phyloP scores from a whole-genome alignment of 1,284 basidiomycete genomes.

The Pascua sp. region DNA sequence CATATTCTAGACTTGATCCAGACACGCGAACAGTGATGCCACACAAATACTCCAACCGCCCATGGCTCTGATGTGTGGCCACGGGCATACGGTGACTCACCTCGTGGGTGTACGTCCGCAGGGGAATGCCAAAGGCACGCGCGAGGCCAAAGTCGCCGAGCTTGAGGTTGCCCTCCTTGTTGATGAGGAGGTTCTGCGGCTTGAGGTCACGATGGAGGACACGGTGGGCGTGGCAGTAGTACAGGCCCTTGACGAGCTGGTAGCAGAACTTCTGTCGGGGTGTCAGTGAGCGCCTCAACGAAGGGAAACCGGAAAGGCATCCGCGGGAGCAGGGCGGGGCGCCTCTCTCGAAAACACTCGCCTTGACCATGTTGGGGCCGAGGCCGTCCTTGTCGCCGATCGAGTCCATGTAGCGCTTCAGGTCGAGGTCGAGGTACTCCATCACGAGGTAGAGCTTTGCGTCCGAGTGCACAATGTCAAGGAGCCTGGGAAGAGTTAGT shows the following conservation, averaged over 20 bases:
- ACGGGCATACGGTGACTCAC: conserved; percentile 50
- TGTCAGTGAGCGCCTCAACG: not conserved
- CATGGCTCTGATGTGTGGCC: not conserved
- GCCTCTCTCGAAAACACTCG: conserved; percentile 64
- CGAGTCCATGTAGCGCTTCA: conserved; percentile 99
- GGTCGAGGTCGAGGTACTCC: conserved; percentile 96
- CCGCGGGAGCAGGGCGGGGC: not conserved
- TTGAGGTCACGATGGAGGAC: conserved; percentile 97
- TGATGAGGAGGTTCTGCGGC: conserved; percentile 96
- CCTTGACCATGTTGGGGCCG: conserved; percentile 83
- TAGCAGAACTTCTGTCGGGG: conserved; percentile 55
- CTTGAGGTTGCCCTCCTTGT: conserved; percentile 94
- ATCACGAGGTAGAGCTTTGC: conserved; percentile 98
- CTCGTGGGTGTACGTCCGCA: conserved; percentile 95
- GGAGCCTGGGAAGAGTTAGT: conserved; percentile 63
- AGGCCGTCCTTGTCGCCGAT: conserved; percentile 94
- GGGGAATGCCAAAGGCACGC: conserved; percentile 90
- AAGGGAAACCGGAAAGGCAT: not conserved
- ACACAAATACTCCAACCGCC: not conserved
- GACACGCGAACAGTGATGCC: not conserved
- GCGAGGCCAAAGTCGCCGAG: conserved; percentile 93
- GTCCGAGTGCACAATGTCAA: conserved; percentile 98
- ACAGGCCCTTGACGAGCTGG: conserved; percentile 93
- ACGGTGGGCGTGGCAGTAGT: conserved; percentile 98
- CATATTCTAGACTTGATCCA: too few species aligned